These are phyloP conservation scores for Calonectria pseudoturangicola DNA, from an alignment of 2,329 filamentous ascomycete genomes.

Conservation along the genomic window DNA sequence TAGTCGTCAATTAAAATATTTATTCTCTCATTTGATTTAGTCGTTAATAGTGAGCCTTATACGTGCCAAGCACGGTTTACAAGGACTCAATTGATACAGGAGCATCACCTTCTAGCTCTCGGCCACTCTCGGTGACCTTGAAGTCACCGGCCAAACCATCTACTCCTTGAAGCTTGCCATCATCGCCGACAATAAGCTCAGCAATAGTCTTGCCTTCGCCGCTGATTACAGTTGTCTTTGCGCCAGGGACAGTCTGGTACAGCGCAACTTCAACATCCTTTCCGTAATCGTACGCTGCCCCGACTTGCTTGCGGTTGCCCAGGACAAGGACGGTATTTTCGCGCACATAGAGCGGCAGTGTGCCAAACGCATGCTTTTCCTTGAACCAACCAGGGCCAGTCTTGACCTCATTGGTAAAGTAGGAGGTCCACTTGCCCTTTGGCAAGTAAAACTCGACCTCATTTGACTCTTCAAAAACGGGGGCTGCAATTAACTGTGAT, in stretches of 20 bases:
- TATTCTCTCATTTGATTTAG: background rate
- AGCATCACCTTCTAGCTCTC: conserved; percentile 53
- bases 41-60: background rate
- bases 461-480: conserved; percentile 77
- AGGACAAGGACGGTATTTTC: conserved; percentile 71
- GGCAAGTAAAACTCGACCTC: conserved; percentile 80
- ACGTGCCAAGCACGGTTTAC: conserved; percentile 26
- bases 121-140: conserved; percentile 50
- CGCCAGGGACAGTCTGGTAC: conserved; percentile 65
- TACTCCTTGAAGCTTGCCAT: conserved; percentile 63
- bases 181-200: conserved; percentile 61
- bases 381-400: conserved; percentile 74
- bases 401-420: conserved; percentile 69
- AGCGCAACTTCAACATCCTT: conserved; percentile 68
- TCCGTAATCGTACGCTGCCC: conserved; percentile 69
- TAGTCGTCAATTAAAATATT: conserved; percentile 12
- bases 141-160: conserved; percentile 63
- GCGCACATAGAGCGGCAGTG: conserved; percentile 75
- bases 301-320: conserved; percentile 61
- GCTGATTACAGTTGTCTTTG: conserved; percentile 65
- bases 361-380: conserved; percentile 76
- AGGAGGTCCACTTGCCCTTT: conserved; percentile 67
- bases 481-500: conserved; percentile 76
- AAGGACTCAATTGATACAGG: conserved; percentile 53
- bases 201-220: conserved; percentile 64